Evolutionary conservation across 1,284 basidiomycete species (phyloP).

Genomic region (Cryptococcus sp.): DNA sequence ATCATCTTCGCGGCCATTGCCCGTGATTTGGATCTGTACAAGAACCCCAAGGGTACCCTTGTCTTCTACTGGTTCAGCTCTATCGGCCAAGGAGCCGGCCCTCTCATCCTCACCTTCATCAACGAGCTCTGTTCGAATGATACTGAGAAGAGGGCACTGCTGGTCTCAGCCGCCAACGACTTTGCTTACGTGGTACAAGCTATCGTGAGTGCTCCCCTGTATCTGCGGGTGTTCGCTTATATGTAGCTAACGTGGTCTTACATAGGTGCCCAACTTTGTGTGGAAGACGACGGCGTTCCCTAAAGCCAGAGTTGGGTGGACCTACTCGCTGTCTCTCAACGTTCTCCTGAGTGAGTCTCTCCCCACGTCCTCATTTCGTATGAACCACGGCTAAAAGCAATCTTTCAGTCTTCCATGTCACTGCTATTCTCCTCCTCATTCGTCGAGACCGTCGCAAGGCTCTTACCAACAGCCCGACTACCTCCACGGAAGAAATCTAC

Average conservation of each 20-base stretch:
- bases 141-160: slow-evolving; percentile 36
- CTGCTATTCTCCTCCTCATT: slow-evolving; percentile 20
- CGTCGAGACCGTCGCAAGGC: slow-evolving; percentile 16
- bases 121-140: slow-evolving; percentile 35
- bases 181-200: slow-evolving; percentile 42
- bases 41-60: slow-evolving; percentile 24
- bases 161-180: slow-evolving; percentile 37
- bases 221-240: neutral
- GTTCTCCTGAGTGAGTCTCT: slow-evolving; percentile 23
- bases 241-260: neutral
- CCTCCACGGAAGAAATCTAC: neutral
- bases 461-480: neutral
- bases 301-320: slow-evolving; percentile 28
- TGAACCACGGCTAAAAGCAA: neutral
- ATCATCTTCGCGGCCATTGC: slow-evolving; percentile 25
- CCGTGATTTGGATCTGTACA: slow-evolving; percentile 26
- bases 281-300: slow-evolving; percentile 44
- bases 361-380: neutral
- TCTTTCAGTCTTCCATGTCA: slow-evolving; percentile 20
- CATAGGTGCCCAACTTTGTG: slow-evolving; percentile 34
- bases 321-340: slow-evolving; percentile 23
- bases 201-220: slow-evolving; percentile 12
- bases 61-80: slow-evolving; percentile 28
- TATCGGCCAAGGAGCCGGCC: slow-evolving; percentile 18
- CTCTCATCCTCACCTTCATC: slow-evolving; percentile 32